Evolutionary conservation across 169 alveolate species (phyloP), one percentile per base, ranked within the genome.

Genomic region (Hepatocystis sp.): DNA sequence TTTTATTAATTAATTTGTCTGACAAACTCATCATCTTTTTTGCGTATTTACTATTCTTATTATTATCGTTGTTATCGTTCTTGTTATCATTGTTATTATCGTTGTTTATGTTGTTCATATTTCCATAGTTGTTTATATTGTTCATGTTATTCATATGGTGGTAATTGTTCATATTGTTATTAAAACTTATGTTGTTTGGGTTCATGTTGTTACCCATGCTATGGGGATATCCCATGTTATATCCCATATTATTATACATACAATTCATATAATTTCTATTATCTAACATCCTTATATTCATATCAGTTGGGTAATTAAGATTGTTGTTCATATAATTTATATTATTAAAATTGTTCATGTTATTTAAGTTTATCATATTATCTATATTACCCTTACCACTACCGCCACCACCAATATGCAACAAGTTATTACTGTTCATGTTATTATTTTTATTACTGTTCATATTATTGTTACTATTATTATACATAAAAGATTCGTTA

Each of bases 221-320:
- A 3, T 36, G 2, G 4, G 39, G 46, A n/a, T 60, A 5, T 36
- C 15, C 10, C 10, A 7, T 36, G 10, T 36, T 36, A 7, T 36
- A 7, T 7, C 10, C 5, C 10, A 7, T 60, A 28, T 60, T 60
- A 21, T 4, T 42, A 19, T 44, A 28, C 52, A 32, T 60, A 60
- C 15, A 34, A 34, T 60, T 60, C 28, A 17, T 36, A 15, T 56
- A 7, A 5, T 10, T 44, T 28, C 66, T n/a, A 44, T 32, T 17
- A 42, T 40, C 63, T 3, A 81, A 19, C 28, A 64, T 21, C 23
- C 84, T 36, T 71, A 63, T 81, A 19, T 49, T 60, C 32, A 81
- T 30, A 8, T 81, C 81, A n/a, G 47, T 81, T 1, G 36, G 34
- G 39, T 51, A 61, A n/a, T 61, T 47, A 1, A 46, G 23, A 39